Percentiles rank a stretch among this genome's conserved stretches.
These are phyloP conservation scores for Pythium grandisporangium DNA, from an alignment of 352 stramenopile genomes.

Conservation along the genomic window DNA sequence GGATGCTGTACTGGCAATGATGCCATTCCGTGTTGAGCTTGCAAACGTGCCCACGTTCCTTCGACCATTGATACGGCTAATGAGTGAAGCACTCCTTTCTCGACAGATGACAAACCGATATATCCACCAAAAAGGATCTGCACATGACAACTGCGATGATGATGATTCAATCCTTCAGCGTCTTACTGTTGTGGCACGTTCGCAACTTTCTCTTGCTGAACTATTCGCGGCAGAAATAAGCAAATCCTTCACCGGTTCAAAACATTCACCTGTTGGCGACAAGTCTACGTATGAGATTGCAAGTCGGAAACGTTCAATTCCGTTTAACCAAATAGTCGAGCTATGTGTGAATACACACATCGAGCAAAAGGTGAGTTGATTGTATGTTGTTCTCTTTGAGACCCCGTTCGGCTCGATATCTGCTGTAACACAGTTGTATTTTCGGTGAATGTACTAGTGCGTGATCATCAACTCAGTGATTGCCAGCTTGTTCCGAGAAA, in stretches of 20 bases:
- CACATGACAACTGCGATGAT: too few relatives aligned
- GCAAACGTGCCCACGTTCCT: constrained; percentile 38
- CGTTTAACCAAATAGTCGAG: not conserved
- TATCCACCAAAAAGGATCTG: constrained; percentile 15
- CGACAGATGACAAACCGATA: constrained; percentile 60
- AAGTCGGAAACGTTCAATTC: too few relatives aligned
- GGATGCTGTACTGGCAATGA: constrained; percentile 21
- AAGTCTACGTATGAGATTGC: too few relatives aligned
- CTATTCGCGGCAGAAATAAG: too few relatives aligned
- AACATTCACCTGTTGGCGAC: too few relatives aligned
- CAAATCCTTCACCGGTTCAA: too few relatives aligned
- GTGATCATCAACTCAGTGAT: constrained; percentile 32
- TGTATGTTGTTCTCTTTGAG: too few relatives aligned
- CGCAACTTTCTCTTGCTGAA: too few relatives aligned
- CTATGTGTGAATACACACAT: not conserved
- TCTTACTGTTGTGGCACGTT: too few relatives aligned
- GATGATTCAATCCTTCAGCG: too few relatives aligned
- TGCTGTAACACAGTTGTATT: not conserved
- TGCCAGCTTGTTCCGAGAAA: constrained; percentile 37
- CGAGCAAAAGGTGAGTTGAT: not conserved
- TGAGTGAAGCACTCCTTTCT: constrained; percentile 44
- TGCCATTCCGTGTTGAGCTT: constrained; percentile 30
- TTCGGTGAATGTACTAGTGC: constrained; percentile 23
- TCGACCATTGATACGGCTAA: constrained; percentile 11
- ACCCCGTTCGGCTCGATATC: not conserved